Base-by-base conservation (phyloP, 1,284 basidiomycete genomes). In the Ganoderma lucidum region DNA sequence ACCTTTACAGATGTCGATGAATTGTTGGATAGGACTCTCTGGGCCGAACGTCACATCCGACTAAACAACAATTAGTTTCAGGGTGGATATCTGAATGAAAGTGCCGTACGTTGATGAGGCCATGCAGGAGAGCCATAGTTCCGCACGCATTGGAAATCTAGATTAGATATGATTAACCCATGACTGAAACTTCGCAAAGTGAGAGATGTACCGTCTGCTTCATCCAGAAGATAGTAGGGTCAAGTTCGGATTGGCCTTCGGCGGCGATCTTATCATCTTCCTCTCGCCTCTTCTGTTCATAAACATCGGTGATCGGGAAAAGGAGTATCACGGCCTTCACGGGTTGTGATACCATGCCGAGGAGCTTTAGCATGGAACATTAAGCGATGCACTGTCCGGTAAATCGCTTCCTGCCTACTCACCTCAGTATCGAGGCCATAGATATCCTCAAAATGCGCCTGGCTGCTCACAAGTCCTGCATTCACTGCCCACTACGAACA, bases 111-210 rank as follows among this genome's bases (percentile, higher is more conserved):
- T 96, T 96, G 23, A 86, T 87, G 60, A 96, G 78, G 4, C 93
- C 89, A 77, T 97, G 96, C 15, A 97, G 83, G 9, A 97, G 83
- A 0, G 91, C 96, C 75, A 97, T 96, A 0, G 95, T 96, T 2
- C 96, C 96, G 75, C 96, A 97, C 0, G 96, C 95, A 77, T 96
- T 96, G 1, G 85, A 80, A 70, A 96, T 96, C 94, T 95, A 68
- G 62, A 64, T 63, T 48, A 67, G 41, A 53, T 63, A 51, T 9
- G 17, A 12, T 62, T 15, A 62, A 30, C 4, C 3, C 35, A 17
- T 42, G n/a, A 1, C 10, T 14, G 17, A 2, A 30, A 2, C 12
- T 39, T 61, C 23, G 19, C 14, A 39, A 1, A 32, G n/a, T 10
- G 42, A n/a, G 23, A 37, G n/a, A 23, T 82, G n/a, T 70, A 91